Conservation (phyloP, 805 yeast species). For the Cyberlindnera nakhonratchasimensis region DNA sequence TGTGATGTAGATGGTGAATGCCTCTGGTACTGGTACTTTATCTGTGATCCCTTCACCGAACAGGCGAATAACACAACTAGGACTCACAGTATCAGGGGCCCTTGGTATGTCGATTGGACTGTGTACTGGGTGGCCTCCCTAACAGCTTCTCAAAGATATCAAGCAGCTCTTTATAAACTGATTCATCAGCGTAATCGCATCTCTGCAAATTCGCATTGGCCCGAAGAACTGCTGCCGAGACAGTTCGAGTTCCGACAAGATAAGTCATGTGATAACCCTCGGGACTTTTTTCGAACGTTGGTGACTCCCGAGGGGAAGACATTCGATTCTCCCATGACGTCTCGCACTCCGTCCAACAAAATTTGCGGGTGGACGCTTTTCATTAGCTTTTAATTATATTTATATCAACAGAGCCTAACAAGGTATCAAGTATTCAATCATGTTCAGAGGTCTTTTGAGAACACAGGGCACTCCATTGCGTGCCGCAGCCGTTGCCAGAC, state of each 20-base stretch:
- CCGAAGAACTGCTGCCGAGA: slow-evolving; percentile 1
- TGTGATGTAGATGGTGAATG: not conserved
- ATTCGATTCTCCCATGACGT: too few species aligned
- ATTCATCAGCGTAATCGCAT: slow-evolving; percentile 11
- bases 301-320: not conserved
- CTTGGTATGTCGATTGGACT: too few species aligned
- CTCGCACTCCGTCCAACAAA: not conserved
- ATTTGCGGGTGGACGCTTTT: slow-evolving; percentile 6
- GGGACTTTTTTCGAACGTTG: too few species aligned
- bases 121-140: too few species aligned
- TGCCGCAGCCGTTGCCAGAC: slow-evolving; percentile 8
- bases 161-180: too few species aligned
- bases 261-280: not conserved
- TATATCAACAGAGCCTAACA: not conserved
- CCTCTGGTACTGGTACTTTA: too few species aligned
- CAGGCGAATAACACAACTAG: too few species aligned
- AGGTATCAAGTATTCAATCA: slow-evolving; percentile 1
- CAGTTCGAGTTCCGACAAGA: not conserved
- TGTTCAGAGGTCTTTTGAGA: slow-evolving; percentile 24
- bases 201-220: slow-evolving; percentile 12
- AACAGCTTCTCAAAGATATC: too few species aligned
- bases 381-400: not conserved
- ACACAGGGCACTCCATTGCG: slow-evolving; percentile 13
- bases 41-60: too few species aligned
- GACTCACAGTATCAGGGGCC: too few species aligned